Conservation (phyloP, 192 early-diverging fungal species). For the Podila epigama region DNA sequence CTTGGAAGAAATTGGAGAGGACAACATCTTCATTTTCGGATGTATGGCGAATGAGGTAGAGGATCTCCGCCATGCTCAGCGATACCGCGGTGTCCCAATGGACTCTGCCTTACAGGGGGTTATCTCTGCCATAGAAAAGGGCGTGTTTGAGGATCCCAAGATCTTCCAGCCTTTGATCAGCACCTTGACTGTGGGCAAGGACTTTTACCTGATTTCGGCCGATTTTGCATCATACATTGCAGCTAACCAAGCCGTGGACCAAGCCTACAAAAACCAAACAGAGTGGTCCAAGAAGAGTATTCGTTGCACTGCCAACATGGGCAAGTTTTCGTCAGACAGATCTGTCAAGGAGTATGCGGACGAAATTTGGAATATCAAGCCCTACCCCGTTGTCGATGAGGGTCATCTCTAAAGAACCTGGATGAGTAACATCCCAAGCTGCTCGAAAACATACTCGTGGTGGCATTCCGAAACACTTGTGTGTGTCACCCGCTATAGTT, state of each 20-base stretch:
- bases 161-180: conserved; percentile 83
- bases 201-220: conserved; percentile 85
- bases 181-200: conserved; percentile 82
- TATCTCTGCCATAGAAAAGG: conserved; percentile 79
- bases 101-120: conserved; percentile 84
- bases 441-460: background rate
- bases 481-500: too few species aligned
- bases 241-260: conserved; percentile 83
- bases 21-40: conserved; percentile 99
- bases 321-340: conserved; percentile 91
- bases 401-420: conserved; percentile 16
- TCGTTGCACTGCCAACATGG: conserved; percentile 89
- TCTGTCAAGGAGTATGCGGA: conserved; percentile 94
- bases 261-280: conserved; percentile 81
- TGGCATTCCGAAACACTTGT: too few species aligned
- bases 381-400: conserved; percentile 46
- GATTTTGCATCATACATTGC: conserved; percentile 90
- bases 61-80: conserved; percentile 91
- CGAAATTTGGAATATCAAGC: conserved; percentile 89
- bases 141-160: conserved; percentile 82
- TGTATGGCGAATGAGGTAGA: conserved; percentile 90
- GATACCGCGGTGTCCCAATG: conserved; percentile 78
- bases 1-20: conserved; percentile 93
- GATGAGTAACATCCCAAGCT: background rate
- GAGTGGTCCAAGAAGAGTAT: conserved; percentile 93